A percentile compares a stretch with the other conserved stretches of the same genome.
Evolutionary conservation across 1,139 yeast species (phyloP).

Genomic region (Suhomyces kunorum): DNA sequence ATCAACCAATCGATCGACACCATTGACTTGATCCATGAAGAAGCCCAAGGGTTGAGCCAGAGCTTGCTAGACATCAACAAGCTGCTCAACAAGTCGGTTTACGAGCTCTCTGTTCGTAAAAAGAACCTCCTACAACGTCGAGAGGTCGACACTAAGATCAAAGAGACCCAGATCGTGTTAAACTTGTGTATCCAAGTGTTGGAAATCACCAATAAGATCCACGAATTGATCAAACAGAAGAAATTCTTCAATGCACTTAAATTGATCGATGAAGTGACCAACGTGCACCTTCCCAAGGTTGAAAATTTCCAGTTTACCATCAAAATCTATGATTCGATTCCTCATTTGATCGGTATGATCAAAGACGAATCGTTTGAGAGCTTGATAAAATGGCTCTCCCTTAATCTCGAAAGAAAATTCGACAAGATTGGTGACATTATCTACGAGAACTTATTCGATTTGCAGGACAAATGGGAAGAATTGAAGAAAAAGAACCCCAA

Average conservation of each 20-base stretch:
- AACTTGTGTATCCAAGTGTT: conserved; percentile 77
- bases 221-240: conserved; percentile 71
- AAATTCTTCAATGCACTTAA: conserved; percentile 87
- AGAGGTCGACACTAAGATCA: conserved; percentile 59
- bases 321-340: conserved; percentile 71
- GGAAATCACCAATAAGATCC: conserved; percentile 83
- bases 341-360: conserved; percentile 72
- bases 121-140: conserved; percentile 55
- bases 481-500: conserved; percentile 33
- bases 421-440: conserved; percentile 60
- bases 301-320: conserved; percentile 76
- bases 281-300: conserved; percentile 67
- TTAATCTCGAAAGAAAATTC: conserved; percentile 62
- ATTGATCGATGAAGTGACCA: conserved; percentile 70
- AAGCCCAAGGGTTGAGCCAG: conserved; percentile 54
- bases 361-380: conserved; percentile 77
- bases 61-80: conserved; percentile 54
- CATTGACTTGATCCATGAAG: conserved; percentile 56
- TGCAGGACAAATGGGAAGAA: conserved; percentile 60
- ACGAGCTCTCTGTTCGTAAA: conserved; percentile 60
- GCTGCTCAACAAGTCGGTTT: conserved; percentile 62
- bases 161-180: conserved; percentile 61
- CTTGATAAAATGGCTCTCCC: conserved; percentile 68
- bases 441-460: conserved; percentile 53
- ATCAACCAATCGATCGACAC: conserved; percentile 54